Evolutionary conservation across 306 rosid species (phyloP).

Genomic region (Coriaria nepalensis): DNA sequence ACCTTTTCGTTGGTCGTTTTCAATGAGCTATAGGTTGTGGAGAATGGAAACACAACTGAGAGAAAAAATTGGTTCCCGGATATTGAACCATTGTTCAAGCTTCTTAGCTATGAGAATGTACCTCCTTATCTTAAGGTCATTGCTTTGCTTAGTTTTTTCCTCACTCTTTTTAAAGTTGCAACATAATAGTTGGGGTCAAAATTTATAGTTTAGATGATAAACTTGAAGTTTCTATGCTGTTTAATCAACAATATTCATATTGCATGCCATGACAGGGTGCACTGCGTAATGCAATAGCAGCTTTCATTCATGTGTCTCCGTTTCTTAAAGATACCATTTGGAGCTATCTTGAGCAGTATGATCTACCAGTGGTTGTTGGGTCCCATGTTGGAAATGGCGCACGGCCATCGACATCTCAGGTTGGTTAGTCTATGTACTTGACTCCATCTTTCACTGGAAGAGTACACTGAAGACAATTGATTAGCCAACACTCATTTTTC

Average conservation of each 20-base stretch:
- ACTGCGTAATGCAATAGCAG: conserved; percentile 68
- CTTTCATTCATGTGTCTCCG: conserved; percentile 68
- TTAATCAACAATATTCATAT: conserved; percentile 10
- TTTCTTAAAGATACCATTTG: conserved; percentile 65
- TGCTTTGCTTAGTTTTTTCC: conserved; percentile 11
- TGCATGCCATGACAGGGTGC: conserved; percentile 52
- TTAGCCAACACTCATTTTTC: too few relatives aligned
- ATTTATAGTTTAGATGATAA: conserved; percentile 16
- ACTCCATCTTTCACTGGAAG: background rate
- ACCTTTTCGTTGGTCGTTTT: conserved; percentile 13
- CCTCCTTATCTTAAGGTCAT: conserved; percentile 91
- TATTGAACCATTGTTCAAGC: conserved; percentile 90
- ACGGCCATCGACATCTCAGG: conserved; percentile 59
- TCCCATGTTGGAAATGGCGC: conserved; percentile 49
- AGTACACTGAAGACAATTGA: too few relatives aligned
- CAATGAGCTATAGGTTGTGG: conserved; percentile 51
- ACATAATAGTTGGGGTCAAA: too few relatives aligned
- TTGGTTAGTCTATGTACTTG: conserved; percentile 16
- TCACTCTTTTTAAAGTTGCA: too few relatives aligned
- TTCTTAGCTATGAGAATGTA: conserved; percentile 89
- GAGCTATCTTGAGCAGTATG: conserved; percentile 92
- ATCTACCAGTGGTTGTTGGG: conserved; percentile 89
- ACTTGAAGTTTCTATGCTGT: conserved; percentile 11
- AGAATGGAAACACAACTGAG: conserved; percentile 75
- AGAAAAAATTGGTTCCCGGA: conserved; percentile 93